phyloP scores from a whole-genome alignment of 441 rosid species.

The Populus hybrid region DNA sequence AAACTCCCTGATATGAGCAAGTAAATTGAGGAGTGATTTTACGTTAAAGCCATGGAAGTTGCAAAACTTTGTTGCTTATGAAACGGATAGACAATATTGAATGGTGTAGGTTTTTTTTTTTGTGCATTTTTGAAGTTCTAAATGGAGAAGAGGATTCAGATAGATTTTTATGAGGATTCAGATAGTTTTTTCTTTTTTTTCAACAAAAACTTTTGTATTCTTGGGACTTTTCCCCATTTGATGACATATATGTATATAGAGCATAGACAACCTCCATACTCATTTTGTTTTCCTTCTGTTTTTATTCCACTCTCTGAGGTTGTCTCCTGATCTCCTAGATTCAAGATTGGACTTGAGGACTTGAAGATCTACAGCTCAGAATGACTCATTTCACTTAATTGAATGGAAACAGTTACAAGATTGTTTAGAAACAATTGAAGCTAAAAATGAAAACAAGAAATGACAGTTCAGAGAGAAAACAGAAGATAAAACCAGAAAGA shows the following conservation, averaged over 20 bases:
- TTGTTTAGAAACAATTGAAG: too few species aligned
- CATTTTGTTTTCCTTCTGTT: too few species aligned
- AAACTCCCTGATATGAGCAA: background rate
- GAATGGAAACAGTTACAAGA: too few species aligned
- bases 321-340: too few species aligned
- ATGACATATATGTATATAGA: background rate
- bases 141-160: background rate
- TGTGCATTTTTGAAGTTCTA: background rate
- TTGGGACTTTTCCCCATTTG: background rate
- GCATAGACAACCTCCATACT: too few species aligned
- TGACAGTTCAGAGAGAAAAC: too few species aligned
- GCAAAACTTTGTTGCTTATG: background rate
- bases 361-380: too few species aligned
- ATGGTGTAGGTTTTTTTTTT: background rate
- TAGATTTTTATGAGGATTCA: background rate
- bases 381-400: too few species aligned
- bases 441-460: too few species aligned
- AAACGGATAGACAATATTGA: background rate
- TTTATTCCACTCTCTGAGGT: too few species aligned
- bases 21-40: background rate
- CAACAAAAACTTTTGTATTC: background rate
- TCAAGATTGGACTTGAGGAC: too few species aligned
- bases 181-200: background rate
- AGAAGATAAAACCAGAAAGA: too few species aligned
- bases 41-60: background rate